Percentiles rank a stretch among this genome's conserved stretches.
Evolutionary conservation across 176 grass and related monocot species (phyloP).

Genomic region (barley (Hordeum vulgare)): MorexV3_pseudomolecules_assembly NC_058522.1:334290617-334291116

Average conservation of each 20-base stretch:
- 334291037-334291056: not conserved
- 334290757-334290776: constrained; percentile 67
- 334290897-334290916: not conserved
- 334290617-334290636: too few relatives aligned
- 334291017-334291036: not conserved
- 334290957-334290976: not conserved
- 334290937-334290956: not conserved
- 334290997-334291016: not conserved
- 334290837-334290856: not conserved
- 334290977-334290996: not conserved
- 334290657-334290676: constrained; percentile 55
- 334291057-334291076: not conserved
- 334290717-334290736: constrained; percentile 53
- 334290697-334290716: constrained; percentile 55
- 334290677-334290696: constrained; percentile 91
- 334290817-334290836: not conserved
- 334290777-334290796: not conserved
- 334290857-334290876: too few relatives aligned
- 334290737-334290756: constrained; percentile 37
- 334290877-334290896: not conserved
- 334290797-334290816: not conserved
- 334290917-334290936: not conserved
- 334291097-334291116: not conserved
- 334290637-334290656: constrained; percentile 70
- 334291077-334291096: not conserved